phyloP scores from a whole-genome alignment of 768 basidiomycete genomes.

The Coprinellus aureogranulatus region DNA sequence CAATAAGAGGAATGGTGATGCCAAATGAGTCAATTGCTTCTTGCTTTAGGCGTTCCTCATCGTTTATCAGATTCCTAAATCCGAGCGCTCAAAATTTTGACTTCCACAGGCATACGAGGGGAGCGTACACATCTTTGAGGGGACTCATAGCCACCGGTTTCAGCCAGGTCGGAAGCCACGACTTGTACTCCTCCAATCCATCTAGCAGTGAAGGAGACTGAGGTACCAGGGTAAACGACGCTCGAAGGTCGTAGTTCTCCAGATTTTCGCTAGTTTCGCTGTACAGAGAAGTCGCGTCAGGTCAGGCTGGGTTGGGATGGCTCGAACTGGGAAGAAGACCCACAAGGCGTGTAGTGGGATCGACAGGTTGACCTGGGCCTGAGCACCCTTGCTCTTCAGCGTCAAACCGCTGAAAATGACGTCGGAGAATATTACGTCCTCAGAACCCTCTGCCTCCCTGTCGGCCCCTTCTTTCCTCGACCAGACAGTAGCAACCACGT shows the following conservation, averaged over 20 bases:
- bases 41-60: not conserved
- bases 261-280: constrained; percentile 22
- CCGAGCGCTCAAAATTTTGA: too few relatives aligned
- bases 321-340: too few relatives aligned
- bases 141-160: constrained; percentile 5
- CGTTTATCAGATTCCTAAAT: too few relatives aligned
- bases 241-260: constrained; percentile 33
- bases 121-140: too few relatives aligned
- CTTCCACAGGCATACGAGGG: too few relatives aligned
- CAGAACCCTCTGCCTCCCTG: not conserved
- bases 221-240: constrained; percentile 32
- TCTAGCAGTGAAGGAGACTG: constrained; percentile 28
- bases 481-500: constrained; percentile 20
- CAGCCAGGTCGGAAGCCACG: constrained; percentile 27
- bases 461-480: not conserved
- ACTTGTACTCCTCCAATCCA: constrained; percentile 26
- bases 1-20: constrained; percentile 30
- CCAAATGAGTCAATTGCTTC: constrained; percentile 28
- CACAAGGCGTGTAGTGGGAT: constrained; percentile 33
- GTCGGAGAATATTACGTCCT: constrained; percentile 9
- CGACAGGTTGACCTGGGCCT: constrained; percentile 22
- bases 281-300: too few relatives aligned
- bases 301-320: too few relatives aligned
- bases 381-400: constrained; percentile 23
- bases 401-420: constrained; percentile 26